These are phyloP conservation scores for Pleurotus platypus DNA, from an alignment of 768 basidiomycete species.

Conservation along the genomic window DNA sequence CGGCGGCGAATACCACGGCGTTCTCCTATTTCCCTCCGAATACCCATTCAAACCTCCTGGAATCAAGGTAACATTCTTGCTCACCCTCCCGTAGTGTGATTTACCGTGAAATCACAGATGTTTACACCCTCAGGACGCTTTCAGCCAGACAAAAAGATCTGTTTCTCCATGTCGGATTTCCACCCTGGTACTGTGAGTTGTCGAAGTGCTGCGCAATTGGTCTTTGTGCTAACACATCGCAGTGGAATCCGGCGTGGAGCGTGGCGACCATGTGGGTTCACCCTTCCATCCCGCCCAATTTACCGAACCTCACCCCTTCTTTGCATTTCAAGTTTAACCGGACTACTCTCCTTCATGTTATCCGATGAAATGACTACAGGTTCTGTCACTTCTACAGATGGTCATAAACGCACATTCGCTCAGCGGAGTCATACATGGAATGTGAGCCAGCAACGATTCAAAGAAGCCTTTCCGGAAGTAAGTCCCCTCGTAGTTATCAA, in stretches of 20 bases:
- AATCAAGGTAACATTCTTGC: conserved; percentile 64
- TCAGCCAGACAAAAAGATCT: conserved; percentile 91
- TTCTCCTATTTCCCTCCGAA: conserved; percentile 88
- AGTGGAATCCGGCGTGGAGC: conserved; percentile 98
- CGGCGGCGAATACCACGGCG: conserved; percentile 93
- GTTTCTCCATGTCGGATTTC: conserved; percentile 97
- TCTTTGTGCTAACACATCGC: neutral
- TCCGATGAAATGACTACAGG: conserved; percentile 97
- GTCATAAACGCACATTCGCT: conserved; percentile 78
- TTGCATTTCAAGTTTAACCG: conserved; percentile 67
- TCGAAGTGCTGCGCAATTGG: conserved; percentile 2
- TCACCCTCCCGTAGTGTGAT: neutral
- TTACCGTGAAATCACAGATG: conserved; percentile 52
- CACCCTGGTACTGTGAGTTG: conserved; percentile 79
- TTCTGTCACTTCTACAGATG: conserved; percentile 74
- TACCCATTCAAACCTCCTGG: conserved; percentile 97
- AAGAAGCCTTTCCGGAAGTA: conserved; percentile 86
- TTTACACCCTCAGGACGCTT: conserved; percentile 89
- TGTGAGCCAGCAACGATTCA: conserved; percentile 71
- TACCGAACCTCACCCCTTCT: conserved; percentile 11
- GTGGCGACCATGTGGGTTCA: conserved; percentile 84
- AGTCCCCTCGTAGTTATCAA: conserved; percentile 25
- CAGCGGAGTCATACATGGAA: conserved; percentile 85
- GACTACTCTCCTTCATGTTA: conserved; percentile 91
- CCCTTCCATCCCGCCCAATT: conserved; percentile 9